These are phyloP conservation scores for Metschnikowia cerradonensis DNA, from an alignment of 805 yeast genomes.

Conservation along the genomic window DNA sequence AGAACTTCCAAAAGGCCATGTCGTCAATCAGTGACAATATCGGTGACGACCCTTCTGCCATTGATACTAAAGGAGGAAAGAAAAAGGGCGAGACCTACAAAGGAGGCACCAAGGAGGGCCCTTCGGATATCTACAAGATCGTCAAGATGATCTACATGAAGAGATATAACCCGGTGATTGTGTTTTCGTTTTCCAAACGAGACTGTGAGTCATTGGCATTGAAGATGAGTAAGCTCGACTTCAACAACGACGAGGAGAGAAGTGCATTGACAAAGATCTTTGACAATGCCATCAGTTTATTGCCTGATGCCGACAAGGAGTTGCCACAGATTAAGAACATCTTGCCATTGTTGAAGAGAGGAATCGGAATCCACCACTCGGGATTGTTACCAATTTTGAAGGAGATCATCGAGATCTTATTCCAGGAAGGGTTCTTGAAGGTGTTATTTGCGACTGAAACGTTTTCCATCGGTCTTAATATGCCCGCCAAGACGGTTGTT, in stretches of 20 bases:
- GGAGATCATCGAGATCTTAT: slow-evolving; percentile 91
- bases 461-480: slow-evolving; percentile 94
- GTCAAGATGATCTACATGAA: slow-evolving; percentile 98
- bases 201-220: slow-evolving; percentile 94
- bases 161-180: slow-evolving; percentile 95
- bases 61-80: slow-evolving; percentile 51
- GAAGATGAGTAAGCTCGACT: slow-evolving; percentile 93
- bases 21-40: slow-evolving; percentile 76
- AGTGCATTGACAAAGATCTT: slow-evolving; percentile 86
- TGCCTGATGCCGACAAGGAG: slow-evolving; percentile 88
- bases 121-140: slow-evolving; percentile 89
- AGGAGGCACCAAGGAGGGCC: slow-evolving; percentile 76
- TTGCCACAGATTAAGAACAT: slow-evolving; percentile 93
- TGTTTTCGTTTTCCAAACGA: slow-evolving; percentile 94
- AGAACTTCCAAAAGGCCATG: slow-evolving; percentile 98
- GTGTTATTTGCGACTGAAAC: slow-evolving; percentile 98
- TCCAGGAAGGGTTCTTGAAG: slow-evolving; percentile 93
- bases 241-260: slow-evolving; percentile 91
- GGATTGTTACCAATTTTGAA: slow-evolving; percentile 90
- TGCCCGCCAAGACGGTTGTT: slow-evolving; percentile 99
- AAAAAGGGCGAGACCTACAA: slow-evolving; percentile 78
- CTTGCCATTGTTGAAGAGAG: slow-evolving; percentile 83
- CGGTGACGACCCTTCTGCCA: slow-evolving; percentile 78
- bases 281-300: slow-evolving; percentile 79
- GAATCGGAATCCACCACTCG: slow-evolving; percentile 98